Base-by-base conservation (phyloP, 129 eudicot species). In the Helichrysum umbraculigerum region DNA sequence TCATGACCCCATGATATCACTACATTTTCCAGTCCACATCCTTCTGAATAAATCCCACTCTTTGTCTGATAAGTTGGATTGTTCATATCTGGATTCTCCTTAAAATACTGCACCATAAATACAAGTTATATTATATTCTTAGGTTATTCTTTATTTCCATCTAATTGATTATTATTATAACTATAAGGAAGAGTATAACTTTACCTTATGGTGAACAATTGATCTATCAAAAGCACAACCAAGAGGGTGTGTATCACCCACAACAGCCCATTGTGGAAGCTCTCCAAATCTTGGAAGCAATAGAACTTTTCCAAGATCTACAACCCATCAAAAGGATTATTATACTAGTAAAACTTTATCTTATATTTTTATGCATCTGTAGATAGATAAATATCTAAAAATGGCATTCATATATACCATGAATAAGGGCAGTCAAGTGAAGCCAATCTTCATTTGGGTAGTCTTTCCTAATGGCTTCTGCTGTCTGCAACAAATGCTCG, bases 241-340 rank as follows among this genome's bases (percentile, higher is more conserved):
- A 81, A 93, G 88, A 57, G 98, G 98, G 68, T 79, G 90, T 54
- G 97, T 93, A 82, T 90, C 97, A 50, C 96, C 98, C 25, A 90
- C 98, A 85, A 93, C 98, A n/a, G 96, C 92, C 98, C 98, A 93
- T 69, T 93, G 98, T 22, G 97, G 97, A 61, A 90, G 96, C 77
- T 59, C 96, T 34, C 98, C 97, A 70, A 90, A 93, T 61, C 74
- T 75, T 60, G 96, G 96, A 62, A 68, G 91, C 56, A 85, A 78
- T 11, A 92, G 86, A 62, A 90, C 94, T 84, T 92, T 92, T 15
- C 98, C 96, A 19, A 92, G 92, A 78, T 90, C 96, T 92, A 79
- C 50, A 63, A 25, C 28, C 28, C 28, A 25, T 25, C 1, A 25
- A 63, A 16, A 74, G 0, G 29, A 65, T 59, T 16, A 63, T 62